Evolutionary conservation across 192 early-diverging fungal species (phyloP).

Genomic region (Coemansia sp.): DNA sequence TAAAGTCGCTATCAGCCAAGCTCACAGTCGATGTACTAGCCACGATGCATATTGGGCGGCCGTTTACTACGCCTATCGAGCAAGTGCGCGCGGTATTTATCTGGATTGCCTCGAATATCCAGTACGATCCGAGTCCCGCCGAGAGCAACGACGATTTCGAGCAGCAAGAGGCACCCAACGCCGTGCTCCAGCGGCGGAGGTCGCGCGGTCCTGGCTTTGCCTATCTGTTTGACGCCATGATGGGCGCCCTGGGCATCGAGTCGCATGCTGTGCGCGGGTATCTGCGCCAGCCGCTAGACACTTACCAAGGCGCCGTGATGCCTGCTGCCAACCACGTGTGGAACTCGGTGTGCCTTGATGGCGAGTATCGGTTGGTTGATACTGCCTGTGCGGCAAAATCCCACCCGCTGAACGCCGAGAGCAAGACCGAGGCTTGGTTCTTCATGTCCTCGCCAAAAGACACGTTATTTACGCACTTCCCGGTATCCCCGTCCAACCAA

Average conservation of each 20-base stretch:
- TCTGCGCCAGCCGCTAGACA: slow-evolving; percentile 50
- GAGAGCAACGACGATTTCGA: slow-evolving; percentile 46
- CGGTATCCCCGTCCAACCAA: slow-evolving; percentile 31
- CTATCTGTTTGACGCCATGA: slow-evolving; percentile 52
- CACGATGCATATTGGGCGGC: slow-evolving; percentile 64
- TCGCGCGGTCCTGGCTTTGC: slow-evolving; percentile 54
- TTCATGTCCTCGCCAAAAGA: slow-evolving; percentile 53
- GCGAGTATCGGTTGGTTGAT: slow-evolving; percentile 53
- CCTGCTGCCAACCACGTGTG: slow-evolving; percentile 56
- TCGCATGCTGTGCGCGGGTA: slow-evolving; percentile 50
- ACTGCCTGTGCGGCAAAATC: slow-evolving; percentile 47
- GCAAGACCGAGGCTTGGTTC: slow-evolving; percentile 44
- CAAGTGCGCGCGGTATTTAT: slow-evolving; percentile 65
- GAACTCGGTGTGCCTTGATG: slow-evolving; percentile 54
- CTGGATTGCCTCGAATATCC: slow-evolving; percentile 70
- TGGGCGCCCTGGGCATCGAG: slow-evolving; percentile 50
- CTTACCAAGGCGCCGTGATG: slow-evolving; percentile 39
- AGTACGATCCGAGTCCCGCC: slow-evolving; percentile 42
- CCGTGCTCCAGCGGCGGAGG: slow-evolving; percentile 47
- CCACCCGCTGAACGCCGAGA: slow-evolving; percentile 45
- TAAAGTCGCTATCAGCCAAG: slow-evolving; percentile 58
- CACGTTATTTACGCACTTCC: slow-evolving; percentile 52
- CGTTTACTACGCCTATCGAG: slow-evolving; percentile 59
- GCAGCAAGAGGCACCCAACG: slow-evolving; percentile 41
- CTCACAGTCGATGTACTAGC: slow-evolving; percentile 63